Evolutionary conservation across 1,284 basidiomycete species (phyloP).

Genomic region (Malassezia nana): DNA sequence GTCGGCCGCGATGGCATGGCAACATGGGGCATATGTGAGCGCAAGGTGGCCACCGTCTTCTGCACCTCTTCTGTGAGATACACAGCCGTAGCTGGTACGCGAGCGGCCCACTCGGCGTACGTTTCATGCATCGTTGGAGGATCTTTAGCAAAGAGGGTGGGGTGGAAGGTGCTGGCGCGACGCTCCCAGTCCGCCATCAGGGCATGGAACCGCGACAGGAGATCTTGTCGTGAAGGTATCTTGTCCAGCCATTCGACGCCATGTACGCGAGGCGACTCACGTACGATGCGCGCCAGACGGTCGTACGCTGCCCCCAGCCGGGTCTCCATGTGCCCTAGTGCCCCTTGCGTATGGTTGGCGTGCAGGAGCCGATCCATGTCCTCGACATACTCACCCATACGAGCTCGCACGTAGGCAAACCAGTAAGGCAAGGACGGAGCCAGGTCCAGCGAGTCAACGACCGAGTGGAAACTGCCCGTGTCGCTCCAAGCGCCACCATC

Average conservation of each 20-base stretch:
- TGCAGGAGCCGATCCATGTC: slow-evolving; percentile 12
- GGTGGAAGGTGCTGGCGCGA: slow-evolving; percentile 4
- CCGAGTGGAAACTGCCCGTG: neutral
- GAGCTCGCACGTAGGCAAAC: slow-evolving; percentile 11
- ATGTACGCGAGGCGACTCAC: neutral
- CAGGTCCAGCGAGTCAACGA: slow-evolving; percentile 14
- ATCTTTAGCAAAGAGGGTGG: neutral
- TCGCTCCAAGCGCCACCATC: neutral
- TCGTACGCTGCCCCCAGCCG: neutral
- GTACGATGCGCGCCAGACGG: neutral
- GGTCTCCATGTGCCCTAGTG: neutral
- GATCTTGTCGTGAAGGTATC: neutral
- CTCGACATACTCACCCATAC: neutral
- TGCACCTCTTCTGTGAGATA: slow-evolving; percentile 3
- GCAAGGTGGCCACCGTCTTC: neutral
- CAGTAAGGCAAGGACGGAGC: slow-evolving; percentile 12
- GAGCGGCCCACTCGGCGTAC: neutral
- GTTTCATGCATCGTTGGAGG: neutral
- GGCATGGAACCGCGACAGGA: neutral
- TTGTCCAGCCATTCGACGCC: neutral
- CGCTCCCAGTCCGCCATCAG: slow-evolving; percentile 15
- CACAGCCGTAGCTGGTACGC: neutral
- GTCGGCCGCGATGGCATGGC: neutral
- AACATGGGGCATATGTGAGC: neutral
- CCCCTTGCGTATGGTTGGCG: neutral